These are phyloP conservation scores for Pseudocercospora crystallina DNA, from an alignment of 2,329 filamentous ascomycete species.

Conservation along the genomic window DNA sequence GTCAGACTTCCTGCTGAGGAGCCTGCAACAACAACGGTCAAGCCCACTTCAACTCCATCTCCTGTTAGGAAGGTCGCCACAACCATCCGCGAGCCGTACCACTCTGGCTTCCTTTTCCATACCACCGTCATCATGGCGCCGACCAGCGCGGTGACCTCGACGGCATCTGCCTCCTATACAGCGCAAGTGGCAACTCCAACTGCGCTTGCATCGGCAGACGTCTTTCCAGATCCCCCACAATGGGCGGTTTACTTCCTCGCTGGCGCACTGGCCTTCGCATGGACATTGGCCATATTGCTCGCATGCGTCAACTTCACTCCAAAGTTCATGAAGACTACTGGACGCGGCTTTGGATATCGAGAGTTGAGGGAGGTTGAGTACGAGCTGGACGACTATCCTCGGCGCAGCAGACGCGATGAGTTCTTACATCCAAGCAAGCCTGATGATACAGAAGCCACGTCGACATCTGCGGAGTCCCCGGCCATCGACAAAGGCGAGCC, in stretches of 20 bases:
- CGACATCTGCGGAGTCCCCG: conserved; percentile 1
- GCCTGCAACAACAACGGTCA: too few species aligned
- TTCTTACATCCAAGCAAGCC: background rate
- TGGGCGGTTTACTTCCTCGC: conserved; percentile 1
- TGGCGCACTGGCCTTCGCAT: conserved; percentile 17
- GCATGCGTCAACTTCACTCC: conserved; percentile 27
- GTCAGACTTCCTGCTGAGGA: too few species aligned
- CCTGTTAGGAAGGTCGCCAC: too few species aligned
- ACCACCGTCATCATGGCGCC: too few species aligned
- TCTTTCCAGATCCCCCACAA: conserved; percentile 9
- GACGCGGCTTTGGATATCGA: background rate
- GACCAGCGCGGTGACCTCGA: background rate
- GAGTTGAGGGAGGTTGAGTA: background rate
- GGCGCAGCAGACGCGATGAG: background rate
- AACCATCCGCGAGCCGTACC: too few species aligned
- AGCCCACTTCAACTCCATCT: too few species aligned
- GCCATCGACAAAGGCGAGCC: conserved; percentile 3
- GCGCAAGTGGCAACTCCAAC: background rate
- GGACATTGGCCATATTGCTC: conserved; percentile 15
- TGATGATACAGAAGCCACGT: background rate
- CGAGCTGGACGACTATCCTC: too few species aligned
- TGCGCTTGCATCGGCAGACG: background rate
- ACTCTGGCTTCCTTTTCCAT: too few species aligned
- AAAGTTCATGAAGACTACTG: background rate
- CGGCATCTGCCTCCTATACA: background rate